Base-by-base conservation (phyloP, 768 basidiomycete genomes). In the Lactarius hengduanensis region DNA sequence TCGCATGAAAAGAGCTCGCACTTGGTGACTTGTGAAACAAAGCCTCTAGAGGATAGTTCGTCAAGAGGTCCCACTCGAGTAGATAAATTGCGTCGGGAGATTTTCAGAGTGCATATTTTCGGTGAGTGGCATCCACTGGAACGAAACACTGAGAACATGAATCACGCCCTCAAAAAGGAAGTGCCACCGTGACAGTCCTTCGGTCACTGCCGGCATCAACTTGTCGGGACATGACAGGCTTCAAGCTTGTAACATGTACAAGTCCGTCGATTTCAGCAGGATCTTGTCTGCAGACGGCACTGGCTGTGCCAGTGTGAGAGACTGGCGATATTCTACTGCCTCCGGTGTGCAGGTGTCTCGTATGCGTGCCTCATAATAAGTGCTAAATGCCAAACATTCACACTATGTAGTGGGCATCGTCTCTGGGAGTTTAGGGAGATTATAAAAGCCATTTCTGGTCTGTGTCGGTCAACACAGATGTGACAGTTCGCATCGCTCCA, bases 261-360 rank as follows among this genome's bases (percentile, higher is more conserved):
- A 85, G 56, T 94, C 94, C 72, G 69, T 88, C 8, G 73, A 78
- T 6, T 36, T 36, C 34, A 76, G 81, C 9, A 57, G 76, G 4
- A 78, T 98, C 65, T 77, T 88, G 43, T 89, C 86, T 58, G 91
- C 88, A 57, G 95, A 96, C 75, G 87, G 91, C 64, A 81, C 80
- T 65, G 96, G 96, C 2, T 74, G 76, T 9, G 34, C 34, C 34
- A 36, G 10, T 36, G 71, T 94, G 11, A 80, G 81, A 41, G 74
- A 84, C 40, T 96, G 94, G 94, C 78, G 68, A 60, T 69, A 72
- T 32, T 32, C 32, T 47, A 74, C 69, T 74, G 76, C 72, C 47
- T 67, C 70, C 0, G 68, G 74, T 71, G 73, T 73, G 79, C 71
- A 74, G 74, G 73, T 70, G 75, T 80, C 77, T 80, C 73, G 78